phyloP scores from a whole-genome alignment of 768 basidiomycete genomes.

The Suillus americanus region DNA sequence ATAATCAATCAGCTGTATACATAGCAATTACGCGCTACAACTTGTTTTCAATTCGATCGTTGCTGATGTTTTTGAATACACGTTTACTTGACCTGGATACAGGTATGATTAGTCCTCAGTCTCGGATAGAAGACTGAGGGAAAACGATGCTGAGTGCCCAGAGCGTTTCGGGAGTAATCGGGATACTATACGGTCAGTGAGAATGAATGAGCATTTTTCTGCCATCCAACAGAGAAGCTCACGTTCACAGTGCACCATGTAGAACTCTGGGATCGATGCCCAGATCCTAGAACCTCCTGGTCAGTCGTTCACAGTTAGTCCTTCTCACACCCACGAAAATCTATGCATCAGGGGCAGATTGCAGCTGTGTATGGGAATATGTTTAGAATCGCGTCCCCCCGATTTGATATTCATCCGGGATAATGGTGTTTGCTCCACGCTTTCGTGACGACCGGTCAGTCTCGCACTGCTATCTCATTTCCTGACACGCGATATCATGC shows the following conservation, averaged over 20 bases:
- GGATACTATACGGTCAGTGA: no score
- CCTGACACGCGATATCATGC: constrained; percentile 6
- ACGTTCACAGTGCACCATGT: background rate
- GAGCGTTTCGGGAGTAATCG: no score
- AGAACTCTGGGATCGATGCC: constrained; percentile 1
- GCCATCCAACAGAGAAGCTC: no score
- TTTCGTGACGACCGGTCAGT: constrained; percentile 7
- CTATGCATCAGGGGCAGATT: constrained; percentile 2
- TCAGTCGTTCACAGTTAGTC: background rate
- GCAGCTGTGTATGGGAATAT: constrained; percentile 13
- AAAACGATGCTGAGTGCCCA: no score
- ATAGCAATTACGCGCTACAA: background rate
- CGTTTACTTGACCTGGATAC: no score
- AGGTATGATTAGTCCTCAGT: no score
- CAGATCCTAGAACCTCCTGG: background rate
- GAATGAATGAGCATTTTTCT: no score
- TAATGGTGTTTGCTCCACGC: constrained; percentile 11
- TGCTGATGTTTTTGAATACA: background rate
- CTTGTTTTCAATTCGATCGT: background rate
- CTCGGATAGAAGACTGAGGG: no score
- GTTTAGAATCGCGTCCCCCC: constrained; percentile 3
- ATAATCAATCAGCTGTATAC: background rate
- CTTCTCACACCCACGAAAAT: constrained; percentile 9
- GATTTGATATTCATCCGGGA: constrained; percentile 10
- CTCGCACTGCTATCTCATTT: constrained; percentile 10